A percentile compares a stretch with the other conserved stretches of the same genome.
phyloP scores from a whole-genome alignment of 306 rosid genomes.

The Luffa acutangula region DNA sequence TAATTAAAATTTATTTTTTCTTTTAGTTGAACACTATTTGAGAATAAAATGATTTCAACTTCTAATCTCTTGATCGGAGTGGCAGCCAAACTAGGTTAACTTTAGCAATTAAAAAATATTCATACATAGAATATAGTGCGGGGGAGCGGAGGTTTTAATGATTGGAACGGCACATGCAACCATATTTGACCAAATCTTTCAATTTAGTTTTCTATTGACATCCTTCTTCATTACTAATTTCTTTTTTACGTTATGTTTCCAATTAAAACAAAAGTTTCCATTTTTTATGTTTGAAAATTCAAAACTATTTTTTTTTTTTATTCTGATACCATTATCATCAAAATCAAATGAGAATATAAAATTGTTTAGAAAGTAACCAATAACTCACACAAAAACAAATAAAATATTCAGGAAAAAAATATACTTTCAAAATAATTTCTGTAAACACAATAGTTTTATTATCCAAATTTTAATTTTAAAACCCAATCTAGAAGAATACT shows the following conservation, averaged over 20 bases:
- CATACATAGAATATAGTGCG: neutral
- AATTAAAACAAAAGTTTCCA: neutral
- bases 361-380: too few species aligned
- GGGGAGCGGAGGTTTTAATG: neutral
- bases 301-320: too few species aligned
- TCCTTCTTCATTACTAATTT: neutral
- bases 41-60: too few species aligned
- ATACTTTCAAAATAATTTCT: neutral
- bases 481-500: neutral
- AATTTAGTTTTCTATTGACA: neutral
- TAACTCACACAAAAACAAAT: neutral
- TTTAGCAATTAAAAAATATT: too few species aligned
- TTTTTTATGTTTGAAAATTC: neutral
- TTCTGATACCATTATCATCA: too few species aligned
- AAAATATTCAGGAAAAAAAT: neutral
- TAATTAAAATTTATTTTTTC: too few species aligned
- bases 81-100: too few species aligned
- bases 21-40: too few species aligned
- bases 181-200: neutral
- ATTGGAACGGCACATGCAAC: neutral
- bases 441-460: neutral
- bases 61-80: too few species aligned
- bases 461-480: neutral
- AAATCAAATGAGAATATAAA: too few species aligned
- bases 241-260: neutral